Conservation (phyloP, 257 asterid species). For the Salvia hispanica region DNA sequence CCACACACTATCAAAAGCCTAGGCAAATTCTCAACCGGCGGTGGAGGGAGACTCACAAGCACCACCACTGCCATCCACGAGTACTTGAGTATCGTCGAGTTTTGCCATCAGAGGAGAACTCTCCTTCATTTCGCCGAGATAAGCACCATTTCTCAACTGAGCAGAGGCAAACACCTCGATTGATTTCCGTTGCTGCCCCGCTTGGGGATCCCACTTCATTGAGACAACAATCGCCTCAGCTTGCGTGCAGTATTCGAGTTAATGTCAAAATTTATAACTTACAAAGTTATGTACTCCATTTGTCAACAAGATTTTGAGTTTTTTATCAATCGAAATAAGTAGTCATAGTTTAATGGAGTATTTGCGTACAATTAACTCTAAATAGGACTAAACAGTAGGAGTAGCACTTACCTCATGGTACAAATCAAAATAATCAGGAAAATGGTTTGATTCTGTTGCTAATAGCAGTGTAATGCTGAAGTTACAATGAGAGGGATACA, state of each 20-base stretch:
- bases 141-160: constrained; percentile 59
- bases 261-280: too few relatives aligned
- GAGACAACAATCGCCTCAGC: constrained; percentile 94
- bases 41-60: constrained; percentile 93
- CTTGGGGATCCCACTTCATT: constrained; percentile 85
- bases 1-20: constrained; percentile 94
- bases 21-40: constrained; percentile 97
- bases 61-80: constrained; percentile 98
- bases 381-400: too few relatives aligned
- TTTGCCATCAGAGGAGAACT: constrained; percentile 61
- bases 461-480: background rate
- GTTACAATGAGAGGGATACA: background rate
- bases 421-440: background rate
- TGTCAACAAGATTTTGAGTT: too few relatives aligned
- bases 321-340: too few relatives aligned
- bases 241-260: constrained; percentile 57
- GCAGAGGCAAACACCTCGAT: constrained; percentile 67
- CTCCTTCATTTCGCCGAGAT: constrained; percentile 62
- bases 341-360: too few relatives aligned
- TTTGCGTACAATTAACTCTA: too few relatives aligned
- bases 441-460: background rate
- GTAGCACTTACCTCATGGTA: background rate
- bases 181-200: constrained; percentile 77
- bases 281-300: too few relatives aligned
- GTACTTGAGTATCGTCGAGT: constrained; percentile 71